Base-by-base conservation (phyloP, 805 yeast genomes). In the Lachancea nothofagi region DNA sequence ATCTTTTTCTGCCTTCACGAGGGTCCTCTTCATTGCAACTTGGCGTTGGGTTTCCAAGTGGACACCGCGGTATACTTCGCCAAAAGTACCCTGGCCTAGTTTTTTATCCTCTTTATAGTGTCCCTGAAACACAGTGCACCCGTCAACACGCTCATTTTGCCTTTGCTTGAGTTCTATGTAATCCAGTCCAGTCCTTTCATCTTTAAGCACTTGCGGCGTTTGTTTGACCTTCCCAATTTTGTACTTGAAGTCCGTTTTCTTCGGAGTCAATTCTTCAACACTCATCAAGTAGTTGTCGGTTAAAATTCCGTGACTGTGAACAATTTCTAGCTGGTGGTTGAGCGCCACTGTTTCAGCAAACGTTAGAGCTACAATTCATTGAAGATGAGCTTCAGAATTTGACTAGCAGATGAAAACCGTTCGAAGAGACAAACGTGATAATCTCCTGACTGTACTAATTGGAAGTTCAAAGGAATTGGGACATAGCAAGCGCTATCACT, bases 11-110 rank as follows among this genome's bases (percentile, higher is more conserved):
- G 64, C 61, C 42, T 60, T 63, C 19, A 84, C 72, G n/a, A 88
- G 66, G 34, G 93, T 75, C 56, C 81, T 84, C 62, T 93, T 93
- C 50, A 94, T 69, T 0, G 99, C 99, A 14, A 90, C 97, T 12
- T 73, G 67, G n/a, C 71, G 61, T 25, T 65, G 67, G 27, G 75
- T 70, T 35, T 69, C 63, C 33, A 57, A 45, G 45, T 67, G 71
- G 8, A 56, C 64, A 4, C 95, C 97, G 54, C 83, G 84, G 53
- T 80, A 80, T 3, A 90, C 98, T 38, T 87, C 86, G 20, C 94
- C 94, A 62, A 84, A 84, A 0, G 94, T 82, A n/a, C 94, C 94
- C 51, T 83, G 83, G 1, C 94, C 94, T 10, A 84, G 67, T 53
- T 75, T 72, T 37, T 68, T 62, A n/a, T 61, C 64, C 31, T 54